phyloP scores from a whole-genome alignment of 257 asterid genomes.

The Solanum appendiculatum region DNA sequence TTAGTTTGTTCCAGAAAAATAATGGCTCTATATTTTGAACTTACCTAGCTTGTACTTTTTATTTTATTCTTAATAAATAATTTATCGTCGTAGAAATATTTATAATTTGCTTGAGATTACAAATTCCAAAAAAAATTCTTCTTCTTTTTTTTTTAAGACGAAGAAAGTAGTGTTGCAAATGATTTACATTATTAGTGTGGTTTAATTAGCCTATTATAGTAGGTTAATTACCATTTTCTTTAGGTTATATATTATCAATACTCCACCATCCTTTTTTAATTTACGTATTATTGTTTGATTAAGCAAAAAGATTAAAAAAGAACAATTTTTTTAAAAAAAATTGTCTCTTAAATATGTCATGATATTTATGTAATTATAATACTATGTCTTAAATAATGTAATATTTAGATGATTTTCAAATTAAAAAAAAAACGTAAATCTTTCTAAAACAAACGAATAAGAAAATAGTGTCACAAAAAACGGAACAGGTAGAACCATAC shows the following conservation, averaged over 20 bases:
- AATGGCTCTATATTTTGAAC: background rate
- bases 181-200: background rate
- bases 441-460: too few species aligned
- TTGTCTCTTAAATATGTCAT: too few species aligned
- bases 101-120: background rate
- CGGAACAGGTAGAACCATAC: too few species aligned
- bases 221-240: background rate
- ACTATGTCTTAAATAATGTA: too few species aligned
- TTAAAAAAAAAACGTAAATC: too few species aligned
- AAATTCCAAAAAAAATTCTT: too few species aligned
- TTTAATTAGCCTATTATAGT: background rate
- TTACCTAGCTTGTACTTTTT: background rate
- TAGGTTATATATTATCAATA: background rate
- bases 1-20: background rate
- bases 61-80: background rate
- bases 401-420: too few species aligned
- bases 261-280: background rate
- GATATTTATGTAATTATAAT: too few species aligned
- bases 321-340: too few species aligned
- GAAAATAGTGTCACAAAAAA: too few species aligned
- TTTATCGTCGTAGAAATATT: fast-evolving
- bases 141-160: background rate
- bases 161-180: background rate
- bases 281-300: background rate
- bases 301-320: too few species aligned